Conservation (phyloP, 495 filamentous ascomycete genomes). For the Friedmanniomyces endolithicus region DNA sequence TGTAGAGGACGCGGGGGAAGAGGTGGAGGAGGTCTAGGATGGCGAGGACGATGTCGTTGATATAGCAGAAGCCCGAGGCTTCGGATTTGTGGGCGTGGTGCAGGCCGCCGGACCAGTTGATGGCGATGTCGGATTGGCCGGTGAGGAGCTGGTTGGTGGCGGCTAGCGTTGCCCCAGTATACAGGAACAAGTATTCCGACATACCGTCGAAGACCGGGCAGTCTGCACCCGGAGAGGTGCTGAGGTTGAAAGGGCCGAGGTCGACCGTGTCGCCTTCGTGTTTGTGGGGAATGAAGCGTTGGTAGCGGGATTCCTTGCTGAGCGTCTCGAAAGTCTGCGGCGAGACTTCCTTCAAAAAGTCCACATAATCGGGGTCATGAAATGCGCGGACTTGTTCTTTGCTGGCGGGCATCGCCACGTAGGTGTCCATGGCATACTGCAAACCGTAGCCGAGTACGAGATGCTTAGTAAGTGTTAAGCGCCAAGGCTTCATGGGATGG, state of each 20-base stretch:
- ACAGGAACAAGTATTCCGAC: constrained; percentile 88
- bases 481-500: constrained; percentile 99
- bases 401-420: constrained; percentile 66
- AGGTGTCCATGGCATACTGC: constrained; percentile 90
- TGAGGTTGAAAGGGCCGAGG: constrained; percentile 57
- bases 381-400: constrained; percentile 80
- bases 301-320: constrained; percentile 24
- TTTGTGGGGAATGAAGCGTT: constrained; percentile 23
- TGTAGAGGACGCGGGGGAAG: constrained; percentile 86
- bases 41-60: constrained; percentile 95
- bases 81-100: constrained; percentile 94
- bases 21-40: constrained; percentile 80
- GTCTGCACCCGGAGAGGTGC: constrained; percentile 52
- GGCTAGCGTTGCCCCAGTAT: constrained; percentile 78
- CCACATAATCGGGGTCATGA: constrained; percentile 77
- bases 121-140: constrained; percentile 81
- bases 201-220: constrained; percentile 95
- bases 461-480: constrained; percentile 86
- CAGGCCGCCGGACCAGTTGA: constrained; percentile 98
- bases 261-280: constrained; percentile 32
- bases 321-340: constrained; percentile 37
- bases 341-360: constrained; percentile 56
- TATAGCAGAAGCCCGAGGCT: constrained; percentile 92
- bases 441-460: constrained; percentile 88
- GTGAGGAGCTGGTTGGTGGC: constrained; percentile 81